Evolutionary conservation across 805 yeast genomes (phyloP).

Genomic region (Candida insectalens): DNA sequence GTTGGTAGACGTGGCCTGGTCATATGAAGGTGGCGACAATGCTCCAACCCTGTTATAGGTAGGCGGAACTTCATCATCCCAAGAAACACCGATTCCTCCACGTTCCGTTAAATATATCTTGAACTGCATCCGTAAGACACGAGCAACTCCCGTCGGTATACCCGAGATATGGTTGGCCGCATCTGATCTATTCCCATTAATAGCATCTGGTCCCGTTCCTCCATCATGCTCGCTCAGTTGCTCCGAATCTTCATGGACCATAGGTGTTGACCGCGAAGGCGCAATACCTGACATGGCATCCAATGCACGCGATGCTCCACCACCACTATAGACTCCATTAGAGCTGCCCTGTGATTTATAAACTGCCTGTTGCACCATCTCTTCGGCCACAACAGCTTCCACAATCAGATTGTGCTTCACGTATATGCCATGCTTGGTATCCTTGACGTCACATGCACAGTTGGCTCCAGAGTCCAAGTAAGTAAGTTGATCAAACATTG

Average conservation of each 20-base stretch:
- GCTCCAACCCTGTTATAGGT: conserved; percentile 79
- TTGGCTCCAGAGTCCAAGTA: conserved; percentile 29
- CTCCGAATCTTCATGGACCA: conserved; percentile 3
- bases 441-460: conserved; percentile 72
- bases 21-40: conserved; percentile 80
- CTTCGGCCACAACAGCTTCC: conserved; percentile 94
- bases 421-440: conserved; percentile 67
- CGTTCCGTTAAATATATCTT: conserved; percentile 76
- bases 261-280: conserved; percentile 10
- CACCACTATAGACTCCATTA: conserved; percentile 6
- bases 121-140: conserved; percentile 93
- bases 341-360: conserved; percentile 2
- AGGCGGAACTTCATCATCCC: conserved; percentile 99
- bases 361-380: conserved; percentile 36
- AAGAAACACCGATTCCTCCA: conserved; percentile 90
- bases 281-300: conserved; percentile 4
- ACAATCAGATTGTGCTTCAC: conserved; percentile 71
- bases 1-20: conserved; percentile 17
- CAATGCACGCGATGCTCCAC: conserved; percentile 11
- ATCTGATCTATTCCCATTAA: conserved; percentile 18
- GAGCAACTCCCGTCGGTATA: conserved; percentile 88
- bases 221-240: conserved; percentile 9
- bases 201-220: conserved; percentile 23
- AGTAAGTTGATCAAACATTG: conserved; percentile 17
- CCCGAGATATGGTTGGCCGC: conserved; percentile 34